Percentiles rank a stretch among this genome's conserved stretches.
Evolutionary conservation across 1,284 basidiomycete species (phyloP).

Genomic region (Cutaneotrichosporon cutaneum): DNA sequence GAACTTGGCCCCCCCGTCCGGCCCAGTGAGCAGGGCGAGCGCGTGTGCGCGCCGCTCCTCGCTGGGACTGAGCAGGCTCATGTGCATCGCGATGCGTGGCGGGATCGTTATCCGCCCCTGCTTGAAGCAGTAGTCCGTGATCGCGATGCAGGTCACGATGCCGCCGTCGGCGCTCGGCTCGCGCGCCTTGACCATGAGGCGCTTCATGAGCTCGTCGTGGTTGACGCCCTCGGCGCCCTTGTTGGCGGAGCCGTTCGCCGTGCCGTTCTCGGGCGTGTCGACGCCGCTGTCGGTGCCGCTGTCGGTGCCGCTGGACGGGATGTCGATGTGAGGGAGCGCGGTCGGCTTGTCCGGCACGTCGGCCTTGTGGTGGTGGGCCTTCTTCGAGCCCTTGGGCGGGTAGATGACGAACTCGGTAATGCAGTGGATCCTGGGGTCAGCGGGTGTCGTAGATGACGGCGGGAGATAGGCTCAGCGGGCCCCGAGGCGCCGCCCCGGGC

Average conservation of each 20-base stretch:
- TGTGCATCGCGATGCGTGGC: slow-evolving; percentile 54
- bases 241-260: slow-evolving; percentile 15
- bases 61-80: slow-evolving; percentile 28
- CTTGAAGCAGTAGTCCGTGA: slow-evolving; percentile 73
- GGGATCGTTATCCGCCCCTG: slow-evolving; percentile 72
- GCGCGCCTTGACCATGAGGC: slow-evolving; percentile 21
- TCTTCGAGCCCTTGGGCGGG: slow-evolving; percentile 44
- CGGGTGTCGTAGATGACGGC: neutral
- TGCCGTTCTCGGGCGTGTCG: slow-evolving; percentile 17
- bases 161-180: slow-evolving; percentile 48
- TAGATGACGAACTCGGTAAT: slow-evolving; percentile 67
- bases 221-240: neutral
- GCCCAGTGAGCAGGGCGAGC: slow-evolving; percentile 28
- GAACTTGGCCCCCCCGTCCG: slow-evolving; percentile 44
- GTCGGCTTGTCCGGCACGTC: slow-evolving; percentile 16
- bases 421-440: slow-evolving; percentile 60
- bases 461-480: neutral
- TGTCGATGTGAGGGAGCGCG: slow-evolving; percentile 16
- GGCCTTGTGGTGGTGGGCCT: slow-evolving; percentile 28
- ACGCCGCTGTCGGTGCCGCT: slow-evolving; percentile 14
- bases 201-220: slow-evolving; percentile 15
- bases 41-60: slow-evolving; percentile 29
- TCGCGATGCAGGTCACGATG: slow-evolving; percentile 65
- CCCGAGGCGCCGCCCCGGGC: too few species aligned
- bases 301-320: slow-evolving; percentile 16